phyloP scores from a whole-genome alignment of 176 grass and related monocot species.

The Eragrostis curvula region DNA sequence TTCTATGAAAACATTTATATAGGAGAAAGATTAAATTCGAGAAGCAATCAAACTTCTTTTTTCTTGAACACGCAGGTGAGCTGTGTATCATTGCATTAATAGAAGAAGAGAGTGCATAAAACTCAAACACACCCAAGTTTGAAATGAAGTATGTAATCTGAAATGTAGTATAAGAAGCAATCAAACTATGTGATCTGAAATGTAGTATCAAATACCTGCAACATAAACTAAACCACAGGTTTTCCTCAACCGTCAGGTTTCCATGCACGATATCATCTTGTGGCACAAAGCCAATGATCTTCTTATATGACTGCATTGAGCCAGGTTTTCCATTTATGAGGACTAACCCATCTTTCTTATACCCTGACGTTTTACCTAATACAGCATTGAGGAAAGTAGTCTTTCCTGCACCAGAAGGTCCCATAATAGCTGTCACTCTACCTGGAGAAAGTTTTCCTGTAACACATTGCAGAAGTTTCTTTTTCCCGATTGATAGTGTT shows the following conservation, averaged over 20 bases:
- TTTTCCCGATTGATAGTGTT: constrained; percentile 66
- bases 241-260: constrained; percentile 87
- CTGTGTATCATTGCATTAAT: too few species aligned
- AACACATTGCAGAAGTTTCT: constrained; percentile 70
- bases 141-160: too few species aligned
- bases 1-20: neutral
- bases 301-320: constrained; percentile 72
- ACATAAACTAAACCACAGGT: constrained; percentile 80
- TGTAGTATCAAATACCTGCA: constrained; percentile 79
- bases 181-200: constrained; percentile 3
- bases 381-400: constrained; percentile 87
- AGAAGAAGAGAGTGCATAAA: too few species aligned
- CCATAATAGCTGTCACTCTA: constrained; percentile 75
- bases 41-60: neutral
- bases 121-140: too few species aligned
- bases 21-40: too few species aligned
- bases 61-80: too few species aligned
- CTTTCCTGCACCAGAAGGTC: constrained; percentile 86
- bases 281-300: constrained; percentile 83
- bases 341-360: constrained; percentile 65
- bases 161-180: too few species aligned
- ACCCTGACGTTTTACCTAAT: constrained; percentile 70
- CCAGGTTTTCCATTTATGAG: constrained; percentile 76
- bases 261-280: constrained; percentile 94
- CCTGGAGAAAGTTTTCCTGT: constrained; percentile 78